Conservation (phyloP, 192 early-diverging fungal genomes). For the Mortierella alpina region DNA sequence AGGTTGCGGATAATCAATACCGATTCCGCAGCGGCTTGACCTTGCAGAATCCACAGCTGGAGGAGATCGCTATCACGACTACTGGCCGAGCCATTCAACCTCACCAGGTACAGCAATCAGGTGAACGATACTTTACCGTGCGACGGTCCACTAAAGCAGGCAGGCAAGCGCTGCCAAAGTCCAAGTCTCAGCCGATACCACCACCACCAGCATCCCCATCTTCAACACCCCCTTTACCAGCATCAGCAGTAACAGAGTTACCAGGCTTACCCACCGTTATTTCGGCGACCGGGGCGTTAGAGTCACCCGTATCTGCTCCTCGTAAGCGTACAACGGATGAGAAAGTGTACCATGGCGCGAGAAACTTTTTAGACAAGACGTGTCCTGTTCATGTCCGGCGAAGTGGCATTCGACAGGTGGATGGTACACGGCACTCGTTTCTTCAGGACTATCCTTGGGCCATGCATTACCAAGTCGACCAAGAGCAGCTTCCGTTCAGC, state of each 20-base stretch:
- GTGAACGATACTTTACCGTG: constrained; percentile 17
- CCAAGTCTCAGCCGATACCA: not conserved
- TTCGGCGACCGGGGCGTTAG: not conserved
- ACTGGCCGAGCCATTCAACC: not conserved
- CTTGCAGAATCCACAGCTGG: constrained; percentile 39
- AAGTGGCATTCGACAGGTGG: constrained; percentile 13
- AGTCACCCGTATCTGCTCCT: not conserved
- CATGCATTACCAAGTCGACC: constrained; percentile 26
- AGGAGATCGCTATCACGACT: constrained; percentile 23
- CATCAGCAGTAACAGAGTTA: not conserved
- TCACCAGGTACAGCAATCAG: constrained; percentile 4
- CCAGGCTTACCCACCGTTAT: not conserved
- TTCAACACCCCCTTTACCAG: not conserved
- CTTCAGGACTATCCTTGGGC: constrained; percentile 39
- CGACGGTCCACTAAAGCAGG: not conserved
- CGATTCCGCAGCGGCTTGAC: constrained; percentile 36
- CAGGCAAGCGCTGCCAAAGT: not conserved
- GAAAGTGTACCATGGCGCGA: constrained; percentile 31
- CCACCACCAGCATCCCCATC: not conserved
- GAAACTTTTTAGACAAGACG: constrained; percentile 45
- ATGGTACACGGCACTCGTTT: constrained; percentile 32
- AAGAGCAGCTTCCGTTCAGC: not conserved
- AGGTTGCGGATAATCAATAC: constrained; percentile 15
- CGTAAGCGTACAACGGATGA: constrained; percentile 10
- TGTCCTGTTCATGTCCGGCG: constrained; percentile 33